Evolutionary conservation across 1,284 basidiomycete species (phyloP).

Genomic region (Pyrrhoderma noxium): DNA sequence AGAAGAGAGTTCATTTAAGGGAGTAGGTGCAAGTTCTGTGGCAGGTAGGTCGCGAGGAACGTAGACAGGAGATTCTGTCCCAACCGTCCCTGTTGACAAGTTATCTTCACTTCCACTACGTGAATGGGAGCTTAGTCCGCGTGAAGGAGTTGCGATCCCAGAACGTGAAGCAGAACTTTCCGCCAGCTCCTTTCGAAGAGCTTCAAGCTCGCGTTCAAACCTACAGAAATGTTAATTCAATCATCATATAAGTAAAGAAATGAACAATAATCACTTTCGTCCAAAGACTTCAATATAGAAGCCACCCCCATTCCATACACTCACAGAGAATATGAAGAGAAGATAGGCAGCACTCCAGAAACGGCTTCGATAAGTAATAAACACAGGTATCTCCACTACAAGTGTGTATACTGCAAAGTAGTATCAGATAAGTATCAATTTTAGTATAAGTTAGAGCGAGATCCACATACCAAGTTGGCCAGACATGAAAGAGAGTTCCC

Average conservation of each 20-base stretch:
- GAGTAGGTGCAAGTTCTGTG: background rate
- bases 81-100: constrained; percentile 8
- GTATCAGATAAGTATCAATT: too few species aligned
- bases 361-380: constrained; percentile 71
- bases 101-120: constrained; percentile 26
- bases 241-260: constrained; percentile 5
- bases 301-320: constrained; percentile 79
- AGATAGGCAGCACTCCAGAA: constrained; percentile 74
- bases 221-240: constrained; percentile 31
- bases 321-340: constrained; percentile 70
- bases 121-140: constrained; percentile 29
- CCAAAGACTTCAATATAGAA: constrained; percentile 95
- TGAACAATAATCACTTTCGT: constrained; percentile 61
- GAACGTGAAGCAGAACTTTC: constrained; percentile 45
- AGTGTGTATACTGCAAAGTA: constrained; percentile 88
- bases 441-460: too few species aligned
- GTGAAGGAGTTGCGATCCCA: constrained; percentile 36
- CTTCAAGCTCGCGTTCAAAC: constrained; percentile 86
- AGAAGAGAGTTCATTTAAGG: constrained; percentile 2
- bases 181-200: constrained; percentile 78
- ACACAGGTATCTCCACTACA: constrained; percentile 80
- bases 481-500: constrained; percentile 72
- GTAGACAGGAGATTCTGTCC: constrained; percentile 15
- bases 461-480: constrained; percentile 69
- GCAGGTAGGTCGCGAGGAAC: constrained; percentile 13